These are phyloP conservation scores for Penicillium manginii DNA, from an alignment of 495 filamentous ascomycete species.

Conservation along the genomic window DNA sequence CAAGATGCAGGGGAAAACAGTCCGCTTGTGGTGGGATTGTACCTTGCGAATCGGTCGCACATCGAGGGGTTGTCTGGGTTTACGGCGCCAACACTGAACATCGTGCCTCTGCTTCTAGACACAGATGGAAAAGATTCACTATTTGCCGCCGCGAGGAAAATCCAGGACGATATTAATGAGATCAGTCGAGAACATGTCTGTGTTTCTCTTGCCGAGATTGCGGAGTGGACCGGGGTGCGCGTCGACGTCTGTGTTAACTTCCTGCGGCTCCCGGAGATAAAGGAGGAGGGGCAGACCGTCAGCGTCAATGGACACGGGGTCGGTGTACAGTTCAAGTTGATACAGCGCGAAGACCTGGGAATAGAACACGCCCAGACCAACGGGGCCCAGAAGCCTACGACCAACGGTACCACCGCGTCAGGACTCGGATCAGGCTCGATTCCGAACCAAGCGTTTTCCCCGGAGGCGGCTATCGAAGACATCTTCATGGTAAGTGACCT, in stretches of 20 bases:
- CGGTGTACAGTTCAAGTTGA: constrained; percentile 15
- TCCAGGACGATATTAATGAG: constrained; percentile 36
- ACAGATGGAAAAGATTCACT: constrained; percentile 20
- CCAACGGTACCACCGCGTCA: constrained; percentile 21
- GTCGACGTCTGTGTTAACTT: constrained; percentile 43
- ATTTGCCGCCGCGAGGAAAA: constrained; percentile 27
- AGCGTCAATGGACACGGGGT: constrained; percentile 3
- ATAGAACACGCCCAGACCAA: not conserved
- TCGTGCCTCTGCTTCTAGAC: constrained; percentile 38
- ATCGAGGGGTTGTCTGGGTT: constrained; percentile 33
- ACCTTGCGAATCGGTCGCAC: constrained; percentile 41
- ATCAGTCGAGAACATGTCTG: constrained; percentile 37
- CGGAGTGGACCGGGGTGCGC: constrained; percentile 40
- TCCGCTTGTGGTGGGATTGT: constrained; percentile 33
- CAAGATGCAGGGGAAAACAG: constrained; percentile 3
- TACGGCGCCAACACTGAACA: constrained; percentile 39
- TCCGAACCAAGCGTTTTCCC: constrained; percentile 1
- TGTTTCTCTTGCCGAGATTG: constrained; percentile 39
- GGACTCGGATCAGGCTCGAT: too few species aligned
- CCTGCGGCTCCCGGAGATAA: constrained; percentile 34
- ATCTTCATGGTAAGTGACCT: constrained; percentile 26
- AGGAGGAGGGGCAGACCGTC: not conserved
- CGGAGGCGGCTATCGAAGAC: constrained; percentile 16
- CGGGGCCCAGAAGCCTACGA: constrained; percentile 10
- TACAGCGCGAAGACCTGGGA: constrained; percentile 18